Evolutionary conservation across 23 red algal genomes (phyloP).

Genomic region (Gracilaria vermiculophylla): DNA sequence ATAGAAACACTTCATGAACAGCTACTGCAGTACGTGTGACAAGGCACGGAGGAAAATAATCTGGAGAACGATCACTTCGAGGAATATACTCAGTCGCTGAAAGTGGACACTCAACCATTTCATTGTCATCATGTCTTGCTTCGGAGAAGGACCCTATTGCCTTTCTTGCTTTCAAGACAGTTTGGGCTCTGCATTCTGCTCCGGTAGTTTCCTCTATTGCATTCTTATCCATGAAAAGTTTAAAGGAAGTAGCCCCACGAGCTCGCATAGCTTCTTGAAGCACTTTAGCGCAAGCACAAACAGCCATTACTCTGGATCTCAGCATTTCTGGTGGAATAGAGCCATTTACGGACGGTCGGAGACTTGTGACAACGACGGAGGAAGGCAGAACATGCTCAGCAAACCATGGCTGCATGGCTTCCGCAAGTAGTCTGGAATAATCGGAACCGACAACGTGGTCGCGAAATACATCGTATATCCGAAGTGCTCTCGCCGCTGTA

Average conservation of each 20-base stretch:
- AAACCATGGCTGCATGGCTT: constrained; percentile 59
- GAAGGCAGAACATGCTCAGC: constrained; percentile 31
- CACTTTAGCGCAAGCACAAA: constrained; percentile 36
- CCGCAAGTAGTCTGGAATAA: constrained; percentile 34
- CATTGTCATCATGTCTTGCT: constrained; percentile 47
- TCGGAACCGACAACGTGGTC: constrained; percentile 36
- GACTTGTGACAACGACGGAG: constrained; percentile 36
- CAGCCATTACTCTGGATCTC: constrained; percentile 28
- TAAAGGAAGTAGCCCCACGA: constrained; percentile 54
- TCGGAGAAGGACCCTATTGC: constrained; percentile 55
- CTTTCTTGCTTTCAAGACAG: constrained; percentile 43
- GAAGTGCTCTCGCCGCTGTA: constrained; percentile 41
- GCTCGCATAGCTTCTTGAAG: constrained; percentile 54
- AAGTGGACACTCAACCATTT: constrained; percentile 51
- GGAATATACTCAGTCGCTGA: constrained; percentile 46
- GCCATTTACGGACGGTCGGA: not conserved
- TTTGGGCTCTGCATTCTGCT: constrained; percentile 66
- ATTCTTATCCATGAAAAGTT: constrained; percentile 29
- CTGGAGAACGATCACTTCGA: constrained; percentile 16
- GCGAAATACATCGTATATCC: constrained; percentile 56
- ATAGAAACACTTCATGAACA: constrained; percentile 55
- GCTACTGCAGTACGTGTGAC: constrained; percentile 46
- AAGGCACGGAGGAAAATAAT: constrained; percentile 65
- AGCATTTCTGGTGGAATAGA: constrained; percentile 18
- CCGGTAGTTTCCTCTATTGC: constrained; percentile 32